Percentiles rank a stretch among this genome's conserved stretches.
Conservation (phyloP, 2,329 filamentous ascomycete genomes). For the Hymenotorrendiella dingleyae region DNA sequence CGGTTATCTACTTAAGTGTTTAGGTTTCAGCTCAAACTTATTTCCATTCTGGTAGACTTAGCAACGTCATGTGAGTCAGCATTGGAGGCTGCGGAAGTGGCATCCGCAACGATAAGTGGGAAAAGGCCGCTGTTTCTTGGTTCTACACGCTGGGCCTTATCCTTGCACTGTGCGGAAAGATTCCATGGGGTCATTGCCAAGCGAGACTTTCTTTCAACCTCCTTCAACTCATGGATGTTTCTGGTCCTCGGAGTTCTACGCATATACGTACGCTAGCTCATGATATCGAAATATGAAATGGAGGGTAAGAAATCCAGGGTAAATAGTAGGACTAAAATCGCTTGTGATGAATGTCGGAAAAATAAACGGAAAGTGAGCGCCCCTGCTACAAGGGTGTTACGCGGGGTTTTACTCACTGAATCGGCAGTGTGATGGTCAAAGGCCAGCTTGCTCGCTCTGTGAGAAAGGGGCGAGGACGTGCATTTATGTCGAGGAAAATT, state of each 20-base stretch:
- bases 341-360: constrained; percentile 11
- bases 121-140: too few species aligned
- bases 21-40: too few species aligned
- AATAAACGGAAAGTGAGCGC: constrained; percentile 12
- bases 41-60: too few species aligned
- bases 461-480: constrained; percentile 1
- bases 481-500: constrained; percentile 1
- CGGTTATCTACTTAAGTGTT: too few species aligned
- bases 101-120: too few species aligned
- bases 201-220: not conserved
- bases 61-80: too few species aligned
- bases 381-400: not conserved
- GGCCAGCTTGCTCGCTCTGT: constrained; percentile 7
- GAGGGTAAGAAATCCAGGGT: not conserved
- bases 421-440: constrained; percentile 8
- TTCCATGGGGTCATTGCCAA: too few species aligned
- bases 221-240: not conserved
- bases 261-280: not conserved
- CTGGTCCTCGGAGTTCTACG: not conserved
- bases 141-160: too few species aligned
- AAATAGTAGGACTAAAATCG: constrained; percentile 3
- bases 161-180: too few species aligned
- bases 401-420: not conserved
- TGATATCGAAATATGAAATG: not conserved
- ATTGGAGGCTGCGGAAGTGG: too few species aligned